Evolutionary conservation across 2,329 filamentous ascomycete species (phyloP), one percentile per base, ranked within the genome.

Genomic region (Clathrospora elynae): DNA sequence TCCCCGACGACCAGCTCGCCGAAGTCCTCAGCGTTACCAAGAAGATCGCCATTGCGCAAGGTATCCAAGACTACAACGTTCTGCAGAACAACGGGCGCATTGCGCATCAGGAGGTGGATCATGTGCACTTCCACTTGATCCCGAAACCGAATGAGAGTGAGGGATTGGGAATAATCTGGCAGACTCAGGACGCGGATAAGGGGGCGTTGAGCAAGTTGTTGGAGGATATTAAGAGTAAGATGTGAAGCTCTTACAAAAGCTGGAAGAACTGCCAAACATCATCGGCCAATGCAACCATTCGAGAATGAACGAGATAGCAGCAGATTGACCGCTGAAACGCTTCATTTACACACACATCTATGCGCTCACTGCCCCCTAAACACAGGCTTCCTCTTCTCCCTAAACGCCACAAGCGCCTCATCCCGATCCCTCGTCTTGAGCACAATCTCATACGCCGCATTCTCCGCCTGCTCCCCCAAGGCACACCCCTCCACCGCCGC

Each of bases 51-150:
- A 72, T 77, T 13, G 92, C 90, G 18, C 84, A 82, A 3, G 88
- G 88, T 24, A 85, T 87, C 3, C 75, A 78, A 36, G 81, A 97
- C 71, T 99, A 90, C 78, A 99, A 99, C 67, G 81, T 99, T 34
- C 76, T 99, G 46, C 93, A 99, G 76, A 99, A 99, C 75, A 99
- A 99, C 66, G 93, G 93, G 37, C 78, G 82, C 14, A 82, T 92
- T 62, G 93, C 93, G 12, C 93, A 99, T 72, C 93, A 97, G 75
- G 78, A 87, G 53, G 92, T 99, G 50, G 87, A 90, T 57, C 93
- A 99, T 75, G 92, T 95, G 57, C 91, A 96, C 70, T 92, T 99
- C 73, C 93, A 99, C 67, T 86, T 97, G 83, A 99, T 99, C 51
- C 93, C 93, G 23, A 99, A 99, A 78, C 92, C 93, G 36, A 95